Evolutionary conservation across 352 stramenopile species (phyloP), one percentile per base, ranked within the genome.

Genomic region (Thalassiosira exigua): DNA sequence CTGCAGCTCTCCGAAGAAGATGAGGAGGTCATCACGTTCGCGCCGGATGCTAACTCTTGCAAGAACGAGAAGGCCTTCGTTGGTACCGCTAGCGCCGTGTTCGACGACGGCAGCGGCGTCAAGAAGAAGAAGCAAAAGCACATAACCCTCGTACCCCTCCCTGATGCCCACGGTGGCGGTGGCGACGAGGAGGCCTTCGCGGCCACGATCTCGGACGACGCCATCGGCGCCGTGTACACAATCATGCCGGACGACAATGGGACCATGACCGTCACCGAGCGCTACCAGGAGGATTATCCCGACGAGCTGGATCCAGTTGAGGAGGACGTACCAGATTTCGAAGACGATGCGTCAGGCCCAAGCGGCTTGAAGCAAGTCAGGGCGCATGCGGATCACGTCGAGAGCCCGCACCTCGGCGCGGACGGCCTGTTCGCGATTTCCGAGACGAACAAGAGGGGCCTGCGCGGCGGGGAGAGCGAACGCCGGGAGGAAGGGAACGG

Each of bases 141-240:
- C 19, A 29, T 67, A n/a, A 67, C 57, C 9, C 57, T 67, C n/a
- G 57, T 67, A 30, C 36, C 57, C 12, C n/a, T n/a, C n/a, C n/a
- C n/a, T n/a, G n/a, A n/a, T n/a, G n/a, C n/a, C n/a, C n/a, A n/a
- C n/a, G n/a, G n/a, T n/a, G 14, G 19, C 3, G 32, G 19, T 1
- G 12, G 30, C 21, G 57, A 22, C 17, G 12, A 27, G 1, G 50
- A 27, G 17, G 17, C 1, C 21, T 67, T 67, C 19, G n/a, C 21
- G 1, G 57, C 57, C 19, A 54, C 57, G 4, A 42, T 67, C 11
- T 54, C 57, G 22, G 41, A 50, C 22, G 57, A 53, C 7, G 57
- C 52, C 19, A 67, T 42, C 12, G 57, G 57, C 2, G 57, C 57
- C n/a, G 57, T 67, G 1, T 67, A 67, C 33, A 54, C 57, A 11